A percentile compares a stretch with the other conserved stretches of the same genome.
phyloP scores from a whole-genome alignment of 805 yeast species.

The Saccharomyces paradoxus region DNA sequence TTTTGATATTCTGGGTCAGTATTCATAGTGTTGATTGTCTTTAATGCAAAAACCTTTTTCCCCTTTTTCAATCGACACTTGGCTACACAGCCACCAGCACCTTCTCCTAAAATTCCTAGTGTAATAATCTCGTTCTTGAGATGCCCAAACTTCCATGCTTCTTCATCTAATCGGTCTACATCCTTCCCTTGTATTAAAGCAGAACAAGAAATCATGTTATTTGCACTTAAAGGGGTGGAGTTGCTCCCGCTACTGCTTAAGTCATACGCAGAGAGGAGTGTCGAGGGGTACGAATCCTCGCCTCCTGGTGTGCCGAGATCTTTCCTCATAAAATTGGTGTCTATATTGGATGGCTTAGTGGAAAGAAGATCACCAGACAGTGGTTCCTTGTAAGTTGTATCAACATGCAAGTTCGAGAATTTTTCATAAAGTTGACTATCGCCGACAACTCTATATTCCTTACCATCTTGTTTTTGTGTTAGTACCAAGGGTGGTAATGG shows the following conservation, averaged over 20 bases:
- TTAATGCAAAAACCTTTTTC: conserved; percentile 67
- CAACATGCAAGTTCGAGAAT: neutral
- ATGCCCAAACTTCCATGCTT: conserved; percentile 57
- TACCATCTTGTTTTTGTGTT: neutral
- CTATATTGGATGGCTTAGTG: neutral
- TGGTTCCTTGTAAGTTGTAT: neutral
- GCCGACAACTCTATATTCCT: neutral
- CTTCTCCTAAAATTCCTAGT: conserved; percentile 72
- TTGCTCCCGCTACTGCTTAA: conserved; percentile 5
- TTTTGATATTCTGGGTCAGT: conserved; percentile 70
- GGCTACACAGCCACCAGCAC: conserved; percentile 81
- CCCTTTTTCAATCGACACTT: conserved; percentile 58
- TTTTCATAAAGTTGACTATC: neutral
- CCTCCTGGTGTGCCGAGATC: conserved; percentile 3
- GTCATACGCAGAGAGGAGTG: conserved; percentile 12
- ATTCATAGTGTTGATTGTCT: conserved; percentile 34
- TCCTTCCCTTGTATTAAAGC: conserved; percentile 21
- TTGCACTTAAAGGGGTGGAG: neutral
- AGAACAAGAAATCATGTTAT: neutral
- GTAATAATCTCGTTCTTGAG: conserved; percentile 54
- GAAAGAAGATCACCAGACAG: neutral
- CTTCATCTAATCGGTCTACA: conserved; percentile 52
- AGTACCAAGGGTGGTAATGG: conserved; percentile 13
- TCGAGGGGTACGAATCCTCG: conserved; percentile 11
- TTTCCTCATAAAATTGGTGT: conserved; percentile 1